Conservation (phyloP, 1,284 basidiomycete genomes). For the Schizophyllum commune region DNA sequence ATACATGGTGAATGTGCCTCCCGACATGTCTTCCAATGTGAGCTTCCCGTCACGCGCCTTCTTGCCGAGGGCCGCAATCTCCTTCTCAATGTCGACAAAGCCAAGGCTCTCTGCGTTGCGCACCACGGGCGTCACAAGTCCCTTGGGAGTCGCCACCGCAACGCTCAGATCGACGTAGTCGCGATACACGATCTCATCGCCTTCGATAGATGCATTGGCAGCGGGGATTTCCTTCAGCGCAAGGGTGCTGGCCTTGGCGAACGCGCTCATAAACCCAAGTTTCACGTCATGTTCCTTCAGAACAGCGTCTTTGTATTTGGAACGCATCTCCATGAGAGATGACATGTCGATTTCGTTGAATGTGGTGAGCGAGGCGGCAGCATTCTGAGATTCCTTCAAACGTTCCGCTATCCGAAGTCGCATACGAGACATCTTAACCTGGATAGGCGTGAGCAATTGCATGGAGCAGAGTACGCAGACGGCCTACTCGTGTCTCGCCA, state of each 20-base stretch:
- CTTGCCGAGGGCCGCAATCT: constrained; percentile 84
- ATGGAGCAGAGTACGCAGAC: not conserved
- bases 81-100: constrained; percentile 89
- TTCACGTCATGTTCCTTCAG: constrained; percentile 94
- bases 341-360: constrained; percentile 99
- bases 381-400: constrained; percentile 97
- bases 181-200: constrained; percentile 91
- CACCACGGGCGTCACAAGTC: constrained; percentile 94
- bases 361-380: constrained; percentile 93
- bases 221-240: constrained; percentile 91
- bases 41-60: constrained; percentile 96
- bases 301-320: constrained; percentile 91
- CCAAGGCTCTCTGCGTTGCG: constrained; percentile 85
- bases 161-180: constrained; percentile 94
- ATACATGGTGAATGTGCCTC: constrained; percentile 95
- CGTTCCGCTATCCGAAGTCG: constrained; percentile 94
- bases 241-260: constrained; percentile 81
- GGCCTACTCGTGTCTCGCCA: constrained; percentile 73
- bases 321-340: constrained; percentile 88
- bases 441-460: constrained; percentile 1
- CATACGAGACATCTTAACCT: constrained; percentile 99
- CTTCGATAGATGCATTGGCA: constrained; percentile 94
- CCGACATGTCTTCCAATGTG: constrained; percentile 93
- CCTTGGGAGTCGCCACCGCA: constrained; percentile 96
- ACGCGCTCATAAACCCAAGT: constrained; percentile 98